Percentiles rank a stretch among this genome's conserved stretches.
Evolutionary conservation across 1,284 basidiomycete genomes (phyloP).

Genomic region (Macrocystidia cucumis): DNA sequence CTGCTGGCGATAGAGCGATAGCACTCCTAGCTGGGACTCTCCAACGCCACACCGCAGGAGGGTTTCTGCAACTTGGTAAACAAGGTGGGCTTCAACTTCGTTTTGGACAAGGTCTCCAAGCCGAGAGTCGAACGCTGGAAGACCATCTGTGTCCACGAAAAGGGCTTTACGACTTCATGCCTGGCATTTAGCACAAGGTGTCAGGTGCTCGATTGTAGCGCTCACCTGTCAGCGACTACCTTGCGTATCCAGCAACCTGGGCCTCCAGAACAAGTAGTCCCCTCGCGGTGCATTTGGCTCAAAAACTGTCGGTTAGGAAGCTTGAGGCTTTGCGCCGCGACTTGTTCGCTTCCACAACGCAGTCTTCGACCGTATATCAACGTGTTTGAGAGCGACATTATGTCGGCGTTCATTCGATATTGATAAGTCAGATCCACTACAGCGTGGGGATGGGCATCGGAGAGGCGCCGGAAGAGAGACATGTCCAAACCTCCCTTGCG

Average conservation of each 20-base stretch:
- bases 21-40: slow-evolving; percentile 75
- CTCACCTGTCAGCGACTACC: slow-evolving; percentile 60
- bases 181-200: no score
- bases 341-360: slow-evolving; percentile 67
- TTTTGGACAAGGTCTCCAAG: slow-evolving; percentile 89
- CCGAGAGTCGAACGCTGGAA: slow-evolving; percentile 72
- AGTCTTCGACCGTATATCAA: slow-evolving; percentile 83
- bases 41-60: slow-evolving; percentile 61
- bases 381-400: slow-evolving; percentile 90
- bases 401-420: slow-evolving; percentile 96
- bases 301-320: slow-evolving; percentile 43
- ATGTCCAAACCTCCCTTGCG: slow-evolving; percentile 82
- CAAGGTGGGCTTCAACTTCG: slow-evolving; percentile 64
- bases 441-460: slow-evolving; percentile 77
- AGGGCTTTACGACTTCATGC: slow-evolving; percentile 78
- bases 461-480: slow-evolving; percentile 85
- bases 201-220: no score
- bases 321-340: slow-evolving; percentile 54
- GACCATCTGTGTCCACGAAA: slow-evolving; percentile 86
- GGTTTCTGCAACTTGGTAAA: slow-evolving; percentile 57
- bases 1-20: slow-evolving; percentile 93
- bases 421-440: slow-evolving; percentile 83
- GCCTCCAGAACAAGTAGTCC: slow-evolving; percentile 20
- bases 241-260: slow-evolving; percentile 65
- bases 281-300: slow-evolving; percentile 29